phyloP scores from a whole-genome alignment of 495 filamentous ascomycete genomes.

The Talaromyces trachyspermus region DNA sequence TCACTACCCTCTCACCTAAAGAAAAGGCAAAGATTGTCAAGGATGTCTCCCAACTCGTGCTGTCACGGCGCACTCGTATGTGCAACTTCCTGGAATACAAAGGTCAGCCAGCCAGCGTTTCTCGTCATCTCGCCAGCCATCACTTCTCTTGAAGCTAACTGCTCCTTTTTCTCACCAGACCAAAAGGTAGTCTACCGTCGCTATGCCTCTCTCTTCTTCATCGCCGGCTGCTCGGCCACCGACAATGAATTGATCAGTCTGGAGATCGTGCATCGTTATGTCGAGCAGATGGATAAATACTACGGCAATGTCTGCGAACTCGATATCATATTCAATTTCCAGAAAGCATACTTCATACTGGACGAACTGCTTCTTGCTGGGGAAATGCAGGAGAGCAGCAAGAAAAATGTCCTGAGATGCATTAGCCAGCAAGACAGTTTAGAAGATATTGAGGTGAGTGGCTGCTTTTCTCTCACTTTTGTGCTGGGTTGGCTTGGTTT shows the following conservation, averaged over 20 bases:
- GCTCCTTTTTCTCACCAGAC: conserved; percentile 44
- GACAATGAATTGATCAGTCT: conserved; percentile 98
- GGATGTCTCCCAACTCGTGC: conserved; percentile 96
- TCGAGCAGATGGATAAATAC: conserved; percentile 99
- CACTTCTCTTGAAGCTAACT: conserved; percentile 10
- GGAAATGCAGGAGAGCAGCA: conserved; percentile 98
- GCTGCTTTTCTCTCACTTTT: neutral
- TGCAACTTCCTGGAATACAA: conserved; percentile 99
- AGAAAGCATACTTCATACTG: conserved; percentile 98
- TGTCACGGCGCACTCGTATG: conserved; percentile 93
- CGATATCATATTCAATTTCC: conserved; percentile 99
- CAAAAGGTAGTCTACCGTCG: conserved; percentile 97
- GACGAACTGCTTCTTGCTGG: conserved; percentile 94
- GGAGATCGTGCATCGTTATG: conserved; percentile 97
- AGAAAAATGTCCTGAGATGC: conserved; percentile 93
- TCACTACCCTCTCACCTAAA: conserved; percentile 93
- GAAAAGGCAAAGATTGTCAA: conserved; percentile 99
- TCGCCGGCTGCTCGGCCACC: conserved; percentile 86
- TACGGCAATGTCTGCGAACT: conserved; percentile 99
- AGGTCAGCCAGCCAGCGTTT: conserved; percentile 46
- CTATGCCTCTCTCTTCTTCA: conserved; percentile 98
- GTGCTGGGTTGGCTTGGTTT: conserved; percentile 4
- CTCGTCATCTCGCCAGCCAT: conserved; percentile 7
- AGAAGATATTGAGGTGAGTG: conserved; percentile 95
- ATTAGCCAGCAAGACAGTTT: conserved; percentile 92